Base-by-base conservation (phyloP, 2,329 filamentous ascomycete species). In the Orbilia ellipsospora region DNA sequence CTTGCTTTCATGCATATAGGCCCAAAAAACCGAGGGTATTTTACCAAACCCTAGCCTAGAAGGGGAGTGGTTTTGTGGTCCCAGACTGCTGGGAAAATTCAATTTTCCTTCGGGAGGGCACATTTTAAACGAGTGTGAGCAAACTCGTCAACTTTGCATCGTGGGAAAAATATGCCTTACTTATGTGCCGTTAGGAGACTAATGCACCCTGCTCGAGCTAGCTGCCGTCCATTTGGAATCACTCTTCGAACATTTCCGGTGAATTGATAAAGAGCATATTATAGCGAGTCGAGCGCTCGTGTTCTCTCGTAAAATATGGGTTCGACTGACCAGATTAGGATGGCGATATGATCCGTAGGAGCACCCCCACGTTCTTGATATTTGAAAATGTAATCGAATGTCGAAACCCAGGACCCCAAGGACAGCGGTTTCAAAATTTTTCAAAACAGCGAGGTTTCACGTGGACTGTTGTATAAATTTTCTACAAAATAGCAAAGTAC, bases 81-180 rank as follows among this genome's bases (percentile, higher is more conserved):
- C 70, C 70, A 68, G 62, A 67, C 62, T 31, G 42, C 70, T 68
- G 70, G 70, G 31, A 36, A 67, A 74, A 63, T 63, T 44, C 50
- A 23, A 48, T 40, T 67, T 62, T 36, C 31, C 10, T 62, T 66
- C 68, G 68, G 70, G 61, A 74, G 70, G 56, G 56, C 56, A 23
- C 23, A 48, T 61, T 60, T 73, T 73, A 69, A 62, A 69, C 65
- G 65, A 69, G 50, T 16, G 10, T 44, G 42, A 36, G 40, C 31
- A 59, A 59, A 36, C 16, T 59, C 44, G n/a, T 12, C 18, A 54
- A 20, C n/a, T n/a, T n/a, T n/a, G n/a, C n/a, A 20, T 31, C 40
- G 18, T 48, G 20, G 12, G 45, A 18, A 18, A 52, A 52, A 23
- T 7, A 36, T 10, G 31, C 31, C 31, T 36, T 36, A 36, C 10